Base-by-base conservation (phyloP, 1,139 yeast species). In the Schwanniomyces etchellsii region DNA sequence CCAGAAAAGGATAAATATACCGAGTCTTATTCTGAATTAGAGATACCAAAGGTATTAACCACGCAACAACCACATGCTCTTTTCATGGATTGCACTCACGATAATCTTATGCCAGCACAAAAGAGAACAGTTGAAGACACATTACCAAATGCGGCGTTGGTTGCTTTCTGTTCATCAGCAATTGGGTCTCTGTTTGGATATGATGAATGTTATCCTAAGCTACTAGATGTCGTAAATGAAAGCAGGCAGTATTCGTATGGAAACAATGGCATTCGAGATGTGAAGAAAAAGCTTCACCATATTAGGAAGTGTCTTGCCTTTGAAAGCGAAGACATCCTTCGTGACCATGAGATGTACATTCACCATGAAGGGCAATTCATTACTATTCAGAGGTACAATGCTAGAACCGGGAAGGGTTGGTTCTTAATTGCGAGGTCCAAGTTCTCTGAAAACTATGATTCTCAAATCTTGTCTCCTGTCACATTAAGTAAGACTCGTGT, bases 61-160 rank as follows among this genome's bases (percentile, higher is more conserved):
- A 64, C 77, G 5, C 74, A 80, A 26, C 77, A 80, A 10, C 95
- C 95, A 3, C 97, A 88, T 57, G 96, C 97, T 0, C 65, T 91
- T 45, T 83, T 91, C 47, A 89, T 91, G 96, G 98, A 91, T 53
- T 89, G 96, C 48, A 89, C 97, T 3, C 98, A 91, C 55, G 98
- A 91, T 55, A 91, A 91, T 49, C 93, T 86, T 55, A 81, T 78
- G 23, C 95, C 97, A 3, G 71, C 70, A 26, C 94, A 89, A 46
- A 86, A 83, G 58, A 74, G 97, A 51, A 88, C 96, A 0, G 81
- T 86, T 1, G 96, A 89, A 52, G 98, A 91, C 49, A 88, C 97
- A 1, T 65, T 91, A 29, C 95, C 96, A 10, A 91, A 82, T 43
- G 96, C 96, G 3, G 98, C 96, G 0, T 64, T 91, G 33, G 97